Evolutionary conservation across 495 filamentous ascomycete species (phyloP), one percentile per base, ranked within the genome.

Genomic region (Tuber aestivum): DNA sequence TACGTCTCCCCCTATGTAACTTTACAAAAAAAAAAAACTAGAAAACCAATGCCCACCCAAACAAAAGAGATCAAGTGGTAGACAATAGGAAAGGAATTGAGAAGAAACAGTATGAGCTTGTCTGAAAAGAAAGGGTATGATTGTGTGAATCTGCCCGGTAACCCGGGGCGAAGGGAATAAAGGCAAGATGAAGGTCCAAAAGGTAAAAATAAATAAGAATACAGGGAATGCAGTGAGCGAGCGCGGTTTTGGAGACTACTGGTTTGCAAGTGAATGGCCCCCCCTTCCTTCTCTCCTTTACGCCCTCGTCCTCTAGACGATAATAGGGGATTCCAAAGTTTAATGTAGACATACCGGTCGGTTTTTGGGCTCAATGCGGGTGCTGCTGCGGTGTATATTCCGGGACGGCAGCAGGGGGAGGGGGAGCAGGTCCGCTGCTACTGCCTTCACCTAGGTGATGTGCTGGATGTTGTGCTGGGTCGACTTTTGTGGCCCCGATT

Each of bases 401-500:
- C 44, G 73, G 73, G 61, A 74, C 73, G 21, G 72, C 73, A 42
- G 48, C 42, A 27, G 78, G 78, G 1, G 78, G 78, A 32, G 78
- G 78, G 50, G 75, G 75, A 32, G 77, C 37, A 23, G 78, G 78
- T 18, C 72, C 77, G 41, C 72, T 72, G 37, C 72, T 76, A 41
- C 75, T 79, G n/a, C 78, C 77, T 73, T 79, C 78, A 37, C 77
- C 77, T 10, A 72, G 61, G 50, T 69, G 78, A 56, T 79, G 72
- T 23, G 77, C 77, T 41, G 78, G 78, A 68, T 79, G 78, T 81
- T 91, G 89, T 18, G 84, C 82, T 20, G 89, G 87, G 76, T 90
- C 85, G 27, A 87, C 83, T 84, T 92, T 92, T 20, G 87, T 85
- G 7, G 85, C 86, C 75, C 75, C 79, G 75, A 79, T 79, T 79